Base-by-base conservation (phyloP, 768 basidiomycete species). In the Gautieria morchelliformis region DNA sequence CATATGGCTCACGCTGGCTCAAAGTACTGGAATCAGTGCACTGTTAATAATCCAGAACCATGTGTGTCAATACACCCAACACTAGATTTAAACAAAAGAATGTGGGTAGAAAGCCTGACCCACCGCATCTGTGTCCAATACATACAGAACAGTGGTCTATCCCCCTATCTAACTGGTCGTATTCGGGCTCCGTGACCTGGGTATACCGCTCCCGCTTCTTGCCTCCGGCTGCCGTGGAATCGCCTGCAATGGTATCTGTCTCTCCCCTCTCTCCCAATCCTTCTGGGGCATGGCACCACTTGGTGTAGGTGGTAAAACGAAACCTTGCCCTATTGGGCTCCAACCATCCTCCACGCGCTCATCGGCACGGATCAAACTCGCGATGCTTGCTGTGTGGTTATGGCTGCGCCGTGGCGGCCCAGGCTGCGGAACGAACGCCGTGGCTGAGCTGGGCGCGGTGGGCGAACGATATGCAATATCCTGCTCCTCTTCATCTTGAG, bases 311-410 rank as follows among this genome's bases (percentile, higher is more conserved):
- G 80, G 77, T 62, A 81, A 74, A 33, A 70, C 73, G 60, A 87
- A 85, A 0, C 74, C 70, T 51, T 75, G 73, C 75, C 66, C 76
- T 56, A 88, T 83, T 6, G 86, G 84, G 68, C 87, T 89, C 89
- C 88, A 90, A 1, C 85, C 87, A 62, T 89, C 89, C 64, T 84
- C 86, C n/a, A 80, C 81, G 30, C 75, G 70, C 63, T 91, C 87
- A 40, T 89, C 86, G 5, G 84, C 80, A 9, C 87, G 75, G 55
- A 91, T 89, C 59, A 91, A 69, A 65, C 87, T 89, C 12, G 84
- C 87, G 61, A 92, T 92, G 61, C 85, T 89, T 20, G 89, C 89
- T 1, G 89, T 91, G 66, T 91, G 89, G 37, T 80, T 72, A 68
- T 91, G 89, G 32, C 74, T 66, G 60, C 53, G 62, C 62, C 56